phyloP scores from a whole-genome alignment of 176 grass and related monocot species.

The Rhynchospora tenuis region DNA sequence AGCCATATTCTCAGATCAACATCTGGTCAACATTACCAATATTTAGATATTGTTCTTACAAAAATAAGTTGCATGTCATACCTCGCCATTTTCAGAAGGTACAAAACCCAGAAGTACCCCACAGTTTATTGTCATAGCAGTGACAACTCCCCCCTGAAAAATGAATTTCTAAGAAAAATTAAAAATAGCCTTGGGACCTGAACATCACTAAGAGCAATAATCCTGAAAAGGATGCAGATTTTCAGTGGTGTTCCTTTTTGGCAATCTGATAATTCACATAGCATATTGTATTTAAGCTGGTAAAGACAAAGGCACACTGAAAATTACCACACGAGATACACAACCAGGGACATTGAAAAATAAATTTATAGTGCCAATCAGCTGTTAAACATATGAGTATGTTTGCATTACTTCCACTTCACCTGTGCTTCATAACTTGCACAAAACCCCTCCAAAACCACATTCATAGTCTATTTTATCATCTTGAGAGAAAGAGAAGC shows the following conservation, averaged over 20 bases:
- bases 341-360: background rate
- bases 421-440: background rate
- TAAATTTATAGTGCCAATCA: background rate
- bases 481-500: background rate
- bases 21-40: background rate
- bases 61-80: constrained; percentile 20
- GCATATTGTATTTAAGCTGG: background rate
- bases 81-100: constrained; percentile 61
- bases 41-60: background rate
- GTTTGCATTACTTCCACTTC: background rate
- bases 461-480: background rate
- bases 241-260: background rate
- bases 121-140: constrained; percentile 90
- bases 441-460: background rate
- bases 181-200: constrained; percentile 6
- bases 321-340: background rate
- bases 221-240: background rate
- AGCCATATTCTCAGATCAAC: background rate
- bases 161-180: background rate
- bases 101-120: constrained; percentile 84
- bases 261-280: background rate
- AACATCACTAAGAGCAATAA: constrained; percentile 13
- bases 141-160: constrained; percentile 73
- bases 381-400: background rate
- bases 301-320: background rate